Percentiles rank a stretch among this genome's conserved stretches.
Evolutionary conservation across 352 stramenopile genomes (phyloP).

Genomic region (Blastocystis sp.): DNA sequence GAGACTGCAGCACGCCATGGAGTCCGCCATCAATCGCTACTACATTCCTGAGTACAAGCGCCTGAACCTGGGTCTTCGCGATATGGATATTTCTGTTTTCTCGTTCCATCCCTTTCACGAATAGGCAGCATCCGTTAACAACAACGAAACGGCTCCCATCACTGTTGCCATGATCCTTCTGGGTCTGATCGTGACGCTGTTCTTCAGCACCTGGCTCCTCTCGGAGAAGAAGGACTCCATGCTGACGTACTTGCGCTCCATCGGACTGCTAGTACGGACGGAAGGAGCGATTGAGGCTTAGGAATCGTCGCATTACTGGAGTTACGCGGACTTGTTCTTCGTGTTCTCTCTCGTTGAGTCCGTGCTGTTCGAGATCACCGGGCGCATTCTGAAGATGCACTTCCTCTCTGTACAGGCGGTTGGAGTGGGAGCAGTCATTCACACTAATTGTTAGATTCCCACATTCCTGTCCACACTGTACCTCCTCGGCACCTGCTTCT

Average conservation of each 20-base stretch:
- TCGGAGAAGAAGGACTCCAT: conserved; percentile 35
- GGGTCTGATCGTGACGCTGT: background rate
- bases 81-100: no score
- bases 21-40: background rate
- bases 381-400: background rate
- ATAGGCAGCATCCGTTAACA: no score
- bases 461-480: conserved; percentile 7
- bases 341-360: background rate
- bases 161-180: no score
- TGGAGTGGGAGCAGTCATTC: background rate
- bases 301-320: background rate
- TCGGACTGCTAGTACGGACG: background rate
- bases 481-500: background rate
- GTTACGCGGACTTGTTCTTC: background rate
- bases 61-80: background rate
- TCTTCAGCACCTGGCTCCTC: conserved; percentile 4
- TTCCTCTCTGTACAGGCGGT: background rate
- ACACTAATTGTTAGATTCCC: background rate
- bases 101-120: no score
- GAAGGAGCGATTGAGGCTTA: background rate
- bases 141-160: no score
- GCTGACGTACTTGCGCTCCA: conserved; percentile 33
- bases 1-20: background rate
- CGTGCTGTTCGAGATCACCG: background rate
- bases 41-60: background rate